A percentile compares a stretch with the other conserved stretches of the same genome.
phyloP scores from a whole-genome alignment of 352 stramenopile genomes.

The Globisporangium cylindrosporum region DNA sequence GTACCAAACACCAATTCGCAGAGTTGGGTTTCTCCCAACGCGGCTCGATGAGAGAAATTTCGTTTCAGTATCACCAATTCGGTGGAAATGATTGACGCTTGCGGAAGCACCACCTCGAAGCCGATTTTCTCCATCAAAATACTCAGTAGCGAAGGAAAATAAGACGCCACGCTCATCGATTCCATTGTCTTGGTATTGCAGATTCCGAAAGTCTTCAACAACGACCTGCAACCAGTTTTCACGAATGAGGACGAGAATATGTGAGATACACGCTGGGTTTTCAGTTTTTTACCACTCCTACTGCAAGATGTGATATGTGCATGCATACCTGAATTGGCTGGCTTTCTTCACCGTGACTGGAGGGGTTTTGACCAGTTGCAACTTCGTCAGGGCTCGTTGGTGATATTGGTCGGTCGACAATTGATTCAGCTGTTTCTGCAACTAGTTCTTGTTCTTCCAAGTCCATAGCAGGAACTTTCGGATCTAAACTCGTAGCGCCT shows the following conservation, averaged over 20 bases:
- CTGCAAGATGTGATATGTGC: not conserved
- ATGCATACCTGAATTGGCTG: slow-evolving; percentile 18
- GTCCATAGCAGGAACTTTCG: too few relatives aligned
- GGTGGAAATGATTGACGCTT: not conserved
- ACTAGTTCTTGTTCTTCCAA: not conserved
- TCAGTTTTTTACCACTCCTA: not conserved
- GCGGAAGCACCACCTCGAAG: not conserved
- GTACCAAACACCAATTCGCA: slow-evolving; percentile 1
- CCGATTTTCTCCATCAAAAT: not conserved
- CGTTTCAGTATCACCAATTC: not conserved
- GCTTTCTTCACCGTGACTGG: not conserved
- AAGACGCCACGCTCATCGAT: not conserved
- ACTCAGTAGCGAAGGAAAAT: not conserved
- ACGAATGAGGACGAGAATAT: not conserved
- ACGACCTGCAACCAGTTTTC: slow-evolving; percentile 12
- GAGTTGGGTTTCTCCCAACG: not conserved
- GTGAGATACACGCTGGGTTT: not conserved
- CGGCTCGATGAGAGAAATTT: not conserved
- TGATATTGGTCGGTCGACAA: slow-evolving; percentile 1
- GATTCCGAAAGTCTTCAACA: slow-evolving; percentile 11
- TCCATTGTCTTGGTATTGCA: not conserved
- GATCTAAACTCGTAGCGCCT: not conserved
- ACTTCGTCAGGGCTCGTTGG: slow-evolving; percentile 21
- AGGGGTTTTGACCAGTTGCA: not conserved
- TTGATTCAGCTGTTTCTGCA: not conserved